phyloP scores from a whole-genome alignment of 257 asterid species.

The Nicotiana knightiana region DNA sequence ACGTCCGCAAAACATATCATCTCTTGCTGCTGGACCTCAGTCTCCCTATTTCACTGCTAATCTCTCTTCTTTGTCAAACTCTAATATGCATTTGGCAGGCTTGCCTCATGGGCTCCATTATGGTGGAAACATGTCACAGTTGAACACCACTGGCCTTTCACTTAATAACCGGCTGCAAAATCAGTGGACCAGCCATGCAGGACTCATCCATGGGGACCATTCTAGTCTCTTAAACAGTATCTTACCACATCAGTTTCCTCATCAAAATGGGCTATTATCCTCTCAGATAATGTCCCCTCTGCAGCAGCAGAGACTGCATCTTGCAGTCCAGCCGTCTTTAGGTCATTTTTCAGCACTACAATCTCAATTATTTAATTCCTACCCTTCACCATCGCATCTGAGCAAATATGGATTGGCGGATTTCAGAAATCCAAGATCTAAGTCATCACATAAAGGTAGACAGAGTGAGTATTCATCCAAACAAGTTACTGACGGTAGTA shows the following conservation, averaged over 20 bases:
- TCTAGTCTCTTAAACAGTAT: constrained; percentile 47
- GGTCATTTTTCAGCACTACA: constrained; percentile 55
- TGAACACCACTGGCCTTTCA: constrained; percentile 33
- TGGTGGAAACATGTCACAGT: constrained; percentile 41
- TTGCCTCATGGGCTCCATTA: constrained; percentile 45
- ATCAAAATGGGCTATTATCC: constrained; percentile 54
- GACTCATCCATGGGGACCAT: constrained; percentile 52
- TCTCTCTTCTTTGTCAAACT: constrained; percentile 42
- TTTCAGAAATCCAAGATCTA: constrained; percentile 48
- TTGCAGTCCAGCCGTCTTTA: constrained; percentile 55
- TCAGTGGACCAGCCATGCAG: constrained; percentile 50
- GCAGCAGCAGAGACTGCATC: constrained; percentile 47
- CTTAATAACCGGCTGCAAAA: constrained; percentile 46
- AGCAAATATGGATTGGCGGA: constrained; percentile 42
- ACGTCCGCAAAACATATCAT: constrained; percentile 36
- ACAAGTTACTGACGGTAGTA: constrained; percentile 58
- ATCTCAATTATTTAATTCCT: constrained; percentile 52
- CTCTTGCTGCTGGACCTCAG: constrained; percentile 51
- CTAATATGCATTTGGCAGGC: constrained; percentile 42
- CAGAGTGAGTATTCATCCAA: constrained; percentile 58
- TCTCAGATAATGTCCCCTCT: constrained; percentile 28
- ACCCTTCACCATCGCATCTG: constrained; percentile 59
- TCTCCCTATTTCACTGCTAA: constrained; percentile 39
- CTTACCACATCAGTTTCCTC: constrained; percentile 49
- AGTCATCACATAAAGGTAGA: constrained; percentile 49